Evolutionary conservation across 805 yeast species (phyloP).

Genomic region (Dipodascus albidus): DNA sequence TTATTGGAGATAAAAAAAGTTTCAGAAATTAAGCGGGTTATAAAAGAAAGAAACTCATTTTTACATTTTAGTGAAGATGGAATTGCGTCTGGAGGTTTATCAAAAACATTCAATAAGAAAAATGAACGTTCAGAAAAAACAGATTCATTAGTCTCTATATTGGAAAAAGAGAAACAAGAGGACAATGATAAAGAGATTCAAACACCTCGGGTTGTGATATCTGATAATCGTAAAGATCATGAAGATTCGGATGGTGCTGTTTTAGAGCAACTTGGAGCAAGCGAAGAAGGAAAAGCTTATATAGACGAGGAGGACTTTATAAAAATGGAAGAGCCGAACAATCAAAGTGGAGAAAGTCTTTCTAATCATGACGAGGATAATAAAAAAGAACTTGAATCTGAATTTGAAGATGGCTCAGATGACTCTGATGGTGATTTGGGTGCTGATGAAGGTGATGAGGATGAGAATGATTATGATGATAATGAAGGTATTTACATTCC

Average conservation of each 20-base stretch:
- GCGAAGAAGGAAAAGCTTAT: slow-evolving; percentile 7
- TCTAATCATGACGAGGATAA: slow-evolving; percentile 6
- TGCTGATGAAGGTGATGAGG: slow-evolving; percentile 17
- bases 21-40: slow-evolving; percentile 47
- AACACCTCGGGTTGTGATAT: too few relatives aligned
- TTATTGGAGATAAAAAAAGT: slow-evolving; percentile 71
- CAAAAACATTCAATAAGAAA: slow-evolving; percentile 15
- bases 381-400: slow-evolving; percentile 4
- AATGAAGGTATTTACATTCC: slow-evolving; percentile 51
- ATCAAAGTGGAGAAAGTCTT: slow-evolving; percentile 1
- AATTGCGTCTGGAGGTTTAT: not conserved
- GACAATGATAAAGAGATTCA: not conserved
- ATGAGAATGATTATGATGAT: slow-evolving; percentile 21
- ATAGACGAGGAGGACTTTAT: not conserved
- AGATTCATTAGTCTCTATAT: not conserved
- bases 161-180: not conserved
- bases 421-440: slow-evolving; percentile 23
- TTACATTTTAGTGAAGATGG: slow-evolving; percentile 4
- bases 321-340: not conserved
- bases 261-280: too few relatives aligned
- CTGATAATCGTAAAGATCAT: too few relatives aligned
- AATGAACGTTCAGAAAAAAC: slow-evolving; percentile 2
- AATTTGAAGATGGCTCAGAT: slow-evolving; percentile 17
- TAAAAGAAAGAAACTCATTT: slow-evolving; percentile 13
- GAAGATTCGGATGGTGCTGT: too few relatives aligned